phyloP scores from a whole-genome alignment of 345 rosid species.

The Luvunga scandens region DNA sequence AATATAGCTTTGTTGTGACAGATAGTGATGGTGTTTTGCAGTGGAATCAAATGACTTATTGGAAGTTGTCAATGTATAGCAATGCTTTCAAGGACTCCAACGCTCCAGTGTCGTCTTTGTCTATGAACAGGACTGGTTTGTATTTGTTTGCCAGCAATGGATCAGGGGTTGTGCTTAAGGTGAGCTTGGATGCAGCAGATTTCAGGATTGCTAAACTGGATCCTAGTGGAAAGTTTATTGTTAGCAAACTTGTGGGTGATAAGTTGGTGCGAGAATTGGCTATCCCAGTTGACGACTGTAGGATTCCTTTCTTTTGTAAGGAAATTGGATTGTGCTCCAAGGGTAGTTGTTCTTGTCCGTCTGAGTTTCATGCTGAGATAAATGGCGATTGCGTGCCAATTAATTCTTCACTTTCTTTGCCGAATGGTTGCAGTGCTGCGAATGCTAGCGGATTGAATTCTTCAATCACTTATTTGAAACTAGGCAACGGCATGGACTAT shows the following conservation, averaged over 20 bases:
- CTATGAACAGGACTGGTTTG: conserved; percentile 6
- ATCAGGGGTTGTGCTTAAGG: neutral
- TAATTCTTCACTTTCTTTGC: conserved; percentile 4
- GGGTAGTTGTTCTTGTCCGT: conserved; percentile 10
- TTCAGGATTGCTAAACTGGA: conserved; percentile 4
- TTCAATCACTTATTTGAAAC: conserved; percentile 5
- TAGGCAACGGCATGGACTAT: conserved; percentile 7
- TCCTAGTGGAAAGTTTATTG: neutral
- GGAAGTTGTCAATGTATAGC: conserved; percentile 16
- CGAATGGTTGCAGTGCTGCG: neutral
- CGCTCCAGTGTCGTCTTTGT: neutral
- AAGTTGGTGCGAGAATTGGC: neutral
- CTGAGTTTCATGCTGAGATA: neutral
- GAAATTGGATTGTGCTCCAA: conserved; percentile 7
- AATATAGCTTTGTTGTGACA: conserved; percentile 16
- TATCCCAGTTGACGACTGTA: conserved; percentile 1
- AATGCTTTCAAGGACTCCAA: neutral
- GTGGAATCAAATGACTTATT: conserved; percentile 21
- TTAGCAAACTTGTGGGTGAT: neutral
- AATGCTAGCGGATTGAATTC: neutral
- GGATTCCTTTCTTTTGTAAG: conserved; percentile 11
- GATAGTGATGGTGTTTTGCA: conserved; percentile 12
- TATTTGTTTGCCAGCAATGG: conserved; percentile 4
- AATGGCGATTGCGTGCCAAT: conserved; percentile 9
- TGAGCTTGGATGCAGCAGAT: neutral